These are phyloP conservation scores for Pythium chondricola DNA, from an alignment of 352 stramenopile genomes.

Conservation along the genomic window DNA sequence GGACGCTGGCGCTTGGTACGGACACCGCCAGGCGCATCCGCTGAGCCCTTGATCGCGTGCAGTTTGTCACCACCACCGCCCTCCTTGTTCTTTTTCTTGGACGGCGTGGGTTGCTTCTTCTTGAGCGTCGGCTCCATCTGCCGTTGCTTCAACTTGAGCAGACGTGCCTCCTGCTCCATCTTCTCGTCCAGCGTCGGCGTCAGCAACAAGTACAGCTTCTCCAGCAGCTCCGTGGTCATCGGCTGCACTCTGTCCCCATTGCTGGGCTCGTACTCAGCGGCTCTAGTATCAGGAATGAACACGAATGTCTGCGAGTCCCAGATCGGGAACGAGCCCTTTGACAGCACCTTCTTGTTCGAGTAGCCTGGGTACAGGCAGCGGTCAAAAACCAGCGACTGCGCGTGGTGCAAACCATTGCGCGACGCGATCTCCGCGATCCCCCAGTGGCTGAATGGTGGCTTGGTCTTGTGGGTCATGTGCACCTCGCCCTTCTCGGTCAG, in stretches of 20 bases:
- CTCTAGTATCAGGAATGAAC: constrained; percentile 54
- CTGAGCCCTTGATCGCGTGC: constrained; percentile 31
- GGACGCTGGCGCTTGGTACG: not conserved
- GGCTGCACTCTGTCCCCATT: constrained; percentile 20
- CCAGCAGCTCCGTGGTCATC: constrained; percentile 54
- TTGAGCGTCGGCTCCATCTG: constrained; percentile 17
- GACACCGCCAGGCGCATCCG: not conserved
- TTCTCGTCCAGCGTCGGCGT: constrained; percentile 52
- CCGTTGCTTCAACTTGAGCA: constrained; percentile 29
- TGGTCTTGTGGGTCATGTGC: constrained; percentile 96
- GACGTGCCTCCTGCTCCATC: constrained; percentile 21
- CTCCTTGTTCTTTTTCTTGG: constrained; percentile 32
- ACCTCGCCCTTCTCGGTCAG: constrained; percentile 80
- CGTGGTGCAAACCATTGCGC: constrained; percentile 35
- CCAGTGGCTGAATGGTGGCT: constrained; percentile 87
- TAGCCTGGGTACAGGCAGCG: constrained; percentile 90
- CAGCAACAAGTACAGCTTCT: constrained; percentile 61
- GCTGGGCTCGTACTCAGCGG: constrained; percentile 9
- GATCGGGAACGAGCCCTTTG: constrained; percentile 94
- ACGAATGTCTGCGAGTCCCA: constrained; percentile 95
- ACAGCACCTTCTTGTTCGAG: constrained; percentile 94
- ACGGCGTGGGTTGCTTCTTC: constrained; percentile 10
- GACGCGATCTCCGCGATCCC: constrained; percentile 66
- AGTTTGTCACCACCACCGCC: constrained; percentile 5
- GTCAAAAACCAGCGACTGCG: constrained; percentile 90